phyloP scores from a whole-genome alignment of 306 rosid species.

The Prunus davidiana region DNA sequence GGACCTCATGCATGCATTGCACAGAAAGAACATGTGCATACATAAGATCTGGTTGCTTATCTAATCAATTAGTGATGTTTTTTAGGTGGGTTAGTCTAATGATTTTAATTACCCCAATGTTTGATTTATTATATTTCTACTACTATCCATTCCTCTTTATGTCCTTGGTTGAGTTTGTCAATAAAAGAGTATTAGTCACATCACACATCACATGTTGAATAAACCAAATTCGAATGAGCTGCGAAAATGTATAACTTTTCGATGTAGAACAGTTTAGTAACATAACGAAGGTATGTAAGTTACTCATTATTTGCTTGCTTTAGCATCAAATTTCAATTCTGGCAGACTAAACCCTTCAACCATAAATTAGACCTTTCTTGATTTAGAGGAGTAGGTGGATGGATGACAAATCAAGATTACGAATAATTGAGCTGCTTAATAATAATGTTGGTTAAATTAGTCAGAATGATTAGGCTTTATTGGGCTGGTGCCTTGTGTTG shows the following conservation, averaged over 20 bases:
- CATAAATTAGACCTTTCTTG: not conserved
- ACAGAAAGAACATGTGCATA: not conserved
- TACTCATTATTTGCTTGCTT: not conserved
- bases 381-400: not conserved
- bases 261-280: not conserved
- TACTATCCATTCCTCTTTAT: not conserved
- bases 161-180: not conserved
- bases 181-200: not conserved
- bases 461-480: not conserved
- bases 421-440: not conserved
- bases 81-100: not conserved
- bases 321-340: no score
- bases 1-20: conserved; percentile 3
- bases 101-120: not conserved
- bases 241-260: not conserved
- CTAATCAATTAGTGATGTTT: not conserved
- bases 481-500: not conserved
- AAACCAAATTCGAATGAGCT: not conserved
- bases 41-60: not conserved
- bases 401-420: conserved; percentile 7
- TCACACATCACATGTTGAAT: no score
- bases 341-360: not conserved
- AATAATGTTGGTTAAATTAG: not conserved
- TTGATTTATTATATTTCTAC: not conserved
- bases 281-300: not conserved